Base-by-base conservation (phyloP, 2,329 filamentous ascomycete genomes). In the Pseudopyricularia javanii region DNA sequence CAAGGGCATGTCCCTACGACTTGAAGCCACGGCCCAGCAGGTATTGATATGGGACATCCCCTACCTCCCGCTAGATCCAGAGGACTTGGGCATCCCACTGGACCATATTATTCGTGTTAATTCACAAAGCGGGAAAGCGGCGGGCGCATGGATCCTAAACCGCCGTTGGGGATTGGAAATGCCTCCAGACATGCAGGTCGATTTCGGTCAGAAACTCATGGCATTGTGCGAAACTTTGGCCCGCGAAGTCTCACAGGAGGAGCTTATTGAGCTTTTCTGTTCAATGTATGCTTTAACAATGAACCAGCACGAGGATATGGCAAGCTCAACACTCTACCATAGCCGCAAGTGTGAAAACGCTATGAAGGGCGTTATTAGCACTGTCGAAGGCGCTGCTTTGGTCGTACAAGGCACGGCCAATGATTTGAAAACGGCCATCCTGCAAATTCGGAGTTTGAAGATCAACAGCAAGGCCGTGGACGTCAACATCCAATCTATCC, bases 41-140 rank as follows among this genome's bases (percentile, higher is more conserved):
- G n/a, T n/a, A n/a, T n/a, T n/a, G n/a, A n/a, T n/a, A n/a, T 97
- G 91, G 91, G 74, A 87, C 60, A 78, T 96, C 37, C 91, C 91
- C 0, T 97, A 97, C 65, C 83, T 97, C 49, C 91, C 91, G 12
- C 79, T 97, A 61, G 91, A 97, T 63, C 91, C 91, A 5, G 78
- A 86, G 63, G 91, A 97, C 63, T 97, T 58, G 91, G 91, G 50
- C 83, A 91, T 54, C 85, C n/a, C 97, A 97, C 78, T 91, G 97
- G 70, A 91, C 91, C 55, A 86, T 97, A 86, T 97, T 64, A 97
- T 97, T 65, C 87, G 91, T 55, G 91, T 97, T 78, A 98, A 97
- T 75, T 95, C 88, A 17, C 91, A 97, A n/a, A 43, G 37, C 37
- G 37, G 37, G n/a, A 43, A 43, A n/a, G 37, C 37, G 17, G 37